These are phyloP conservation scores for Lizonia empirigonia DNA, from an alignment of 2,329 filamentous ascomycete species.

Conservation along the genomic window DNA sequence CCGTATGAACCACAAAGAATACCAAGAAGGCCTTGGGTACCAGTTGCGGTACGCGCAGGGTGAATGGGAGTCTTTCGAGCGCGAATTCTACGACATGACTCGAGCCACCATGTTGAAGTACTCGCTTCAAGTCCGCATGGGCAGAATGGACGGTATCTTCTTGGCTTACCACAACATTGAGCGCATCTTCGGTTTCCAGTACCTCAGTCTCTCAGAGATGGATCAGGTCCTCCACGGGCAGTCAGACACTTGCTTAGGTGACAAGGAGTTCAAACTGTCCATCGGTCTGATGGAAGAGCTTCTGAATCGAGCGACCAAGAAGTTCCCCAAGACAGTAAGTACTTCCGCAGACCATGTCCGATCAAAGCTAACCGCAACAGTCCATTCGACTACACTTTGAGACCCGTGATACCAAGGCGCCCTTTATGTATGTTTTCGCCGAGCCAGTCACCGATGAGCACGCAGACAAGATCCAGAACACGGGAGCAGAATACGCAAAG, in stretches of 20 bases:
- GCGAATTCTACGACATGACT: constrained; percentile 97
- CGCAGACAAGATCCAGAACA: constrained; percentile 74
- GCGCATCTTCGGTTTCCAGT: constrained; percentile 97
- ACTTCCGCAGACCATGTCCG: too few species aligned
- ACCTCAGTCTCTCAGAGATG: constrained; percentile 85
- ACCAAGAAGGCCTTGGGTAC: constrained; percentile 79
- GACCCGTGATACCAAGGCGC: constrained; percentile 64
- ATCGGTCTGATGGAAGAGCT: constrained; percentile 78
- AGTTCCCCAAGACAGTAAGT: constrained; percentile 69
- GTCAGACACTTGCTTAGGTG: constrained; percentile 68
- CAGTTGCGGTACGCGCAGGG: constrained; percentile 80
- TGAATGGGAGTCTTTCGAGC: constrained; percentile 87
- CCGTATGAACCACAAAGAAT: constrained; percentile 79
- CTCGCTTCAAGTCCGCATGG: constrained; percentile 93
- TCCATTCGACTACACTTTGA: constrained; percentile 84
- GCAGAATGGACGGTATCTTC: constrained; percentile 98
- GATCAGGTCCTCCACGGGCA: constrained; percentile 88
- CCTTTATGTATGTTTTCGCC: constrained; percentile 87
- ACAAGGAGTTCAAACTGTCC: constrained; percentile 85
- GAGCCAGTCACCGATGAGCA: constrained; percentile 78
- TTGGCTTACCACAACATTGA: constrained; percentile 94
- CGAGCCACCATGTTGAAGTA: constrained; percentile 94
- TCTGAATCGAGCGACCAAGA: constrained; percentile 73
- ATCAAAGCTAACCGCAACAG: constrained; percentile 34
- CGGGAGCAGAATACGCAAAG: constrained; percentile 67